Conservation (phyloP, 2,329 filamentous ascomycete genomes). For the Colletotrichum scovillei region DNA sequence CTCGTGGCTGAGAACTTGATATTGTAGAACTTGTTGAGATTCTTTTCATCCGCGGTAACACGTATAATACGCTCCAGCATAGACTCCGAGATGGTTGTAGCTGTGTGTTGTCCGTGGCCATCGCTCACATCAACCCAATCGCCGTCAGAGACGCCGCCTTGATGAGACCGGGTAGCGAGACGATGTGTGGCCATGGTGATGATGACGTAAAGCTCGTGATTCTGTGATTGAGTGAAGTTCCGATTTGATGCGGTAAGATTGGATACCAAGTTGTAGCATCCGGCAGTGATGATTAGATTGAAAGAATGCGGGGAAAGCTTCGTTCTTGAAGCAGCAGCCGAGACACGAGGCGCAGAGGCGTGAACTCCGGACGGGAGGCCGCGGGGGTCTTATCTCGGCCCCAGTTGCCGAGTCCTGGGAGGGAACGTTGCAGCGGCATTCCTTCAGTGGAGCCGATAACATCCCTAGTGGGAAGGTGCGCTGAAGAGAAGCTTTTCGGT, state of each 20-base stretch:
- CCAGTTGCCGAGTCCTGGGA: constrained; percentile 12
- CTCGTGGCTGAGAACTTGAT: constrained; percentile 57
- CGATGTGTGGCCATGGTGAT: background rate
- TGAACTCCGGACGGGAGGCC: background rate
- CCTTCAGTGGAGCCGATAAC: constrained; percentile 20
- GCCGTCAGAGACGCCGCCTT: background rate
- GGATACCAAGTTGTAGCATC: background rate
- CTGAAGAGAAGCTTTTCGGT: constrained; percentile 7
- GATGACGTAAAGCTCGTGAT: background rate
- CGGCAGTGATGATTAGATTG: background rate
- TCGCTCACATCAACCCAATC: constrained; percentile 21
- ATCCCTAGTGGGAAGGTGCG: constrained; percentile 1
- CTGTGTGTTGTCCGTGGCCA: background rate
- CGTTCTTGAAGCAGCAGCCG: constrained; percentile 4
- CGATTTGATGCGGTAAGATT: too few relatives aligned
- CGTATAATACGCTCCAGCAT: constrained; percentile 56
- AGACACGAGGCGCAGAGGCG: background rate
- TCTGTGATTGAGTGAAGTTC: background rate
- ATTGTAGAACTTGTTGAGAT: constrained; percentile 62
- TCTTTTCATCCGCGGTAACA: constrained; percentile 55
- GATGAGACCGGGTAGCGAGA: background rate
- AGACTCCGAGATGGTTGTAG: constrained; percentile 38
- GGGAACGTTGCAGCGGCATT: background rate
- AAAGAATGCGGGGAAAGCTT: constrained; percentile 15
- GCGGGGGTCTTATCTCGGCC: constrained; percentile 30